These are phyloP conservation scores for Yamadazyma pseudoaaseri DNA, from an alignment of 1,139 yeast species.

Conservation along the genomic window DNA sequence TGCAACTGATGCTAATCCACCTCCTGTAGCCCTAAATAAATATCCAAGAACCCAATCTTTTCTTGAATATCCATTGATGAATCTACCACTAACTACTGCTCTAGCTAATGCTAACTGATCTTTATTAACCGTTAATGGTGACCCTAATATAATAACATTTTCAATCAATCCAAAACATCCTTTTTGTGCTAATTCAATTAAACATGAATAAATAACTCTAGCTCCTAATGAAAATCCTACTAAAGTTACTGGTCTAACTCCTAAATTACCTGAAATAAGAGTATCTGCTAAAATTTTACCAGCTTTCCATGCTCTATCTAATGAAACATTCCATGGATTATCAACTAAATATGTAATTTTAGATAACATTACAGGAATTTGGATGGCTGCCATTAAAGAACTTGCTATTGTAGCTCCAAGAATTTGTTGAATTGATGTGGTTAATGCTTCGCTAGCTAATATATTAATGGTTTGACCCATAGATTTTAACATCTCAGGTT, in stretches of 20 bases:
- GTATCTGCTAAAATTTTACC: conserved; percentile 93
- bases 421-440: conserved; percentile 92
- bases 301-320: conserved; percentile 97
- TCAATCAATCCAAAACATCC: conserved; percentile 90
- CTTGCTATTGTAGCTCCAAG: conserved; percentile 88
- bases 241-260: conserved; percentile 87
- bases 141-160: conserved; percentile 84
- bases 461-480: conserved; percentile 96
- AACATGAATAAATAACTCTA: conserved; percentile 85
- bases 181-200: conserved; percentile 78
- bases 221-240: conserved; percentile 96
- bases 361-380: conserved; percentile 87
- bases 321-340: conserved; percentile 97
- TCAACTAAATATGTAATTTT: conserved; percentile 88
- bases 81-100: conserved; percentile 86
- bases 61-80: conserved; percentile 85
- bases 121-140: conserved; percentile 77
- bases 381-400: conserved; percentile 96
- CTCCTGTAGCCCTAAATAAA: conserved; percentile 91
- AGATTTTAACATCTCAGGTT: conserved; percentile 94
- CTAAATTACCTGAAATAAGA: conserved; percentile 78
- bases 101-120: conserved; percentile 81
- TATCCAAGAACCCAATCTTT: conserved; percentile 98
- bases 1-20: conserved; percentile 87
- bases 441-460: conserved; percentile 88